A percentile compares a stretch with the other conserved stretches of the same genome.
phyloP scores from a whole-genome alignment of 805 yeast genomes.

The Metschnikowia borealis region DNA sequence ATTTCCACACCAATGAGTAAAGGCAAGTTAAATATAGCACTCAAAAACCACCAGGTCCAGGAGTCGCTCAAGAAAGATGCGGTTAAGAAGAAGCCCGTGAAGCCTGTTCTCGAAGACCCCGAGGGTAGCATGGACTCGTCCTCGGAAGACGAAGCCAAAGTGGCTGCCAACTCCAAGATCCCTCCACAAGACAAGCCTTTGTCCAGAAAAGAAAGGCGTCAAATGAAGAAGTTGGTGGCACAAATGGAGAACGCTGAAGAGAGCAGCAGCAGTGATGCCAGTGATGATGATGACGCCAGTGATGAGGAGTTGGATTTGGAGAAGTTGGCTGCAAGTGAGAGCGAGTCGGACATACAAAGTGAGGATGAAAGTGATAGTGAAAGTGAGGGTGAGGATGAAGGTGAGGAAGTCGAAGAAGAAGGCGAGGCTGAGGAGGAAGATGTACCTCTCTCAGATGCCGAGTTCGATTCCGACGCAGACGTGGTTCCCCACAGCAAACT shows the following conservation, averaged over 20 bases:
- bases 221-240: conserved; percentile 47
- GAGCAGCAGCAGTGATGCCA: conserved; percentile 33
- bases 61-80: conserved; percentile 8
- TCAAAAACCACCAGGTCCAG: conserved; percentile 15
- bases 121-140: conserved; percentile 5
- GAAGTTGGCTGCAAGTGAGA: background rate
- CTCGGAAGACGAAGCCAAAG: conserved; percentile 29
- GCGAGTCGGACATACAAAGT: conserved; percentile 23
- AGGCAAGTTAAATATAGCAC: conserved; percentile 18
- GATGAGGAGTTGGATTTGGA: conserved; percentile 44
- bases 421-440: conserved; percentile 59
- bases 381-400: conserved; percentile 4
- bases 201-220: conserved; percentile 62
- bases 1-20: conserved; percentile 13
- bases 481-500: conserved; percentile 87
- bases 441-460: conserved; percentile 85
- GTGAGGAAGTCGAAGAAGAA: conserved; percentile 3
- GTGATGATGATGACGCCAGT: conserved; percentile 46
- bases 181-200: conserved; percentile 25
- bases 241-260: conserved; percentile 30
- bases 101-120: conserved; percentile 14
- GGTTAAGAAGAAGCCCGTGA: conserved; percentile 8
- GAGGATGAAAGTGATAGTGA: conserved; percentile 21
- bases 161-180: conserved; percentile 14
- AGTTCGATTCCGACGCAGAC: conserved; percentile 91